Percentiles rank a stretch among this genome's conserved stretches.
Conservation (phyloP, 345 rosid species). For the Eucalyptus albens region DNA sequence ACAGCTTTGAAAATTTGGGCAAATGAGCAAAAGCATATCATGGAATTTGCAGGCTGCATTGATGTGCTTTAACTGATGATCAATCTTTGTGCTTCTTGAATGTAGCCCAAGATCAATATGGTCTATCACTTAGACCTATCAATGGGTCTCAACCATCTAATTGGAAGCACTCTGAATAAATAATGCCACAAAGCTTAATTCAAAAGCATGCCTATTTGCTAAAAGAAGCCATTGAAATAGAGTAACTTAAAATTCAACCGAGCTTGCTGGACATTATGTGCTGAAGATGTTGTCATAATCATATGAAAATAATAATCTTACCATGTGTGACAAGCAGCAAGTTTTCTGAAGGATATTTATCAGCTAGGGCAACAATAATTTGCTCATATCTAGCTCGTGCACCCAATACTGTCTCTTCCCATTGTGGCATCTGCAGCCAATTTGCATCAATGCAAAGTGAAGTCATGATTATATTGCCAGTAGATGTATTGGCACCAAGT, state of each 20-base stretch:
- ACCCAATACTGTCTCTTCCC: conserved; percentile 52
- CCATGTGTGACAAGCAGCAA: conserved; percentile 93
- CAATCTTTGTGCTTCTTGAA: not conserved
- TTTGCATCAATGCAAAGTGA: not conserved
- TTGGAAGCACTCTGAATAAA: not conserved
- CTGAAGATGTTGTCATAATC: not conserved
- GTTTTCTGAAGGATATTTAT: conserved; percentile 76
- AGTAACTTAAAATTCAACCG: not conserved
- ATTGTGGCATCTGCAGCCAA: conserved; percentile 48
- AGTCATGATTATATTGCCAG: not conserved
- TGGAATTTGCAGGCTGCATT: not conserved
- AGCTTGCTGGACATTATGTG: not conserved
- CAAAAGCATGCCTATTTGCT: not conserved
- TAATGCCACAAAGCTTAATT: not conserved
- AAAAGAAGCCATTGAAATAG: not conserved
- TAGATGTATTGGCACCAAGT: not conserved
- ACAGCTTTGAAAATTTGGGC: not conserved
- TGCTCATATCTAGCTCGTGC: conserved; percentile 53
- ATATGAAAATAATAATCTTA: not conserved
- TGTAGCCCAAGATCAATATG: not conserved
- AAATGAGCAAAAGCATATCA: not conserved
- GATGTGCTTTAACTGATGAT: not conserved
- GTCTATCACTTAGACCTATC: not conserved
- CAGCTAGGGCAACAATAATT: conserved; percentile 50
- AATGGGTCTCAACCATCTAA: not conserved